These are phyloP conservation scores for Fusarium solani-melongenae DNA, from an alignment of 2,329 filamentous ascomycete species.

Conservation along the genomic window DNA sequence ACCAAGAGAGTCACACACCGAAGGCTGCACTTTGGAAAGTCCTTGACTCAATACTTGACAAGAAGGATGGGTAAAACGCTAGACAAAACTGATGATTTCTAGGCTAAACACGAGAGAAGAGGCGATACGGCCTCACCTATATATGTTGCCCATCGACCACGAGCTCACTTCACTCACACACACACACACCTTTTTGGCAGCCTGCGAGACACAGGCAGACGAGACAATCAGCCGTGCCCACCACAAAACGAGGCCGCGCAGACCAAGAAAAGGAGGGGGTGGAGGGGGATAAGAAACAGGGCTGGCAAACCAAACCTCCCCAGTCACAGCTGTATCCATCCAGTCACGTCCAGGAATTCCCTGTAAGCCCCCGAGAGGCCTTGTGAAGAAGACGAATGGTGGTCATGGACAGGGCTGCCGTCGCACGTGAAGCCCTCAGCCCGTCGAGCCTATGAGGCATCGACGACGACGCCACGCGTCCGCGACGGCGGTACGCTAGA, in stretches of 20 bases:
- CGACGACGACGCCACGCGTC: constrained; percentile 40
- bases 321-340: constrained; percentile 26
- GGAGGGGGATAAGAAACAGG: constrained; percentile 18
- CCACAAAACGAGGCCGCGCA: constrained; percentile 28
- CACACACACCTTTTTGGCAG: constrained; percentile 27
- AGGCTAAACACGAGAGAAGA: constrained; percentile 5
- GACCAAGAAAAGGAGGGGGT: constrained; percentile 1
- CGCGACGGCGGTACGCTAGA: constrained; percentile 23
- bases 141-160: constrained; percentile 26
- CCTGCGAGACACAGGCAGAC: constrained; percentile 31
- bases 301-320: constrained; percentile 13
- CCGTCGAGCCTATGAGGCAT: constrained; percentile 33
- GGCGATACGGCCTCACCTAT: constrained; percentile 30
- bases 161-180: constrained; percentile 5
- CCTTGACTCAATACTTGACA: constrained; percentile 12
- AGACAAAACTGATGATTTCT: constrained; percentile 7
- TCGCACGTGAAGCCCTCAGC: constrained; percentile 42
- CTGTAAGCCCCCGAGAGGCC: constrained; percentile 25
- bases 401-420: constrained; percentile 38
- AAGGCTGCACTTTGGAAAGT: constrained; percentile 19
- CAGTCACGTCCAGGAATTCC: constrained; percentile 38
- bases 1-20: constrained; percentile 38
- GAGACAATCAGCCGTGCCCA: constrained; percentile 26
- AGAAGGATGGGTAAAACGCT: constrained; percentile 28
- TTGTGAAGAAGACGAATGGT: constrained; percentile 38